Evolutionary conservation across 2,329 filamentous ascomycete species (phyloP).

Genomic region (Botryosphaeria dothidea): DNA sequence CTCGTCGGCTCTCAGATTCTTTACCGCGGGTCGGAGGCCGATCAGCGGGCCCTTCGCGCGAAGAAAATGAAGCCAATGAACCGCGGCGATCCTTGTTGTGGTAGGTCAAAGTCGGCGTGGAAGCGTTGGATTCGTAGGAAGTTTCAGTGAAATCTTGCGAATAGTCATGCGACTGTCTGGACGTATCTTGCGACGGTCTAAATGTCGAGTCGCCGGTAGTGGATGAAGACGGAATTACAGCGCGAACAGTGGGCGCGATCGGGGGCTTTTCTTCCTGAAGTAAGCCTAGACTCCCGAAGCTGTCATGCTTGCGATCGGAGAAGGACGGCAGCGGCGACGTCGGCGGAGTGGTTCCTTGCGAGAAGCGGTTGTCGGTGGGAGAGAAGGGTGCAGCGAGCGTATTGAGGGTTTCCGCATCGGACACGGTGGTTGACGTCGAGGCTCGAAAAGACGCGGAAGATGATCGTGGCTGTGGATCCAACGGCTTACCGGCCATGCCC

Average conservation of each 20-base stretch:
- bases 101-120: constrained; percentile 16
- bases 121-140: background rate
- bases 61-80: background rate
- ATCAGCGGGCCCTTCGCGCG: background rate
- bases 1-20: constrained; percentile 2
- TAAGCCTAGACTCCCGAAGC: constrained; percentile 34
- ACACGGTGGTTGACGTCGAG: constrained; percentile 39
- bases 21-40: constrained; percentile 12
- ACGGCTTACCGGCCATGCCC: constrained; percentile 23
- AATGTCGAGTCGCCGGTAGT: constrained; percentile 20
- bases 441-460: constrained; percentile 37
- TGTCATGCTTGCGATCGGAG: constrained; percentile 24
- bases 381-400: constrained; percentile 35
- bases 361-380: constrained; percentile 37
- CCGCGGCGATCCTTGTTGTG: constrained; percentile 8
- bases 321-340: constrained; percentile 34
- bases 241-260: constrained; percentile 33
- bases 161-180: constrained; percentile 3
- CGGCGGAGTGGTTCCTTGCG: constrained; percentile 40
- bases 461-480: constrained; percentile 34
- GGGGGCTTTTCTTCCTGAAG: constrained; percentile 31
- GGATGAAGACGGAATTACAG: constrained; percentile 38
- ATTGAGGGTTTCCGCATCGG: constrained; percentile 37
- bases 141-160: background rate
- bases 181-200: constrained; percentile 23